Evolutionary conservation across 2,329 filamentous ascomycete genomes (phyloP).

Genomic region (Hypoxylon sp.): DNA sequence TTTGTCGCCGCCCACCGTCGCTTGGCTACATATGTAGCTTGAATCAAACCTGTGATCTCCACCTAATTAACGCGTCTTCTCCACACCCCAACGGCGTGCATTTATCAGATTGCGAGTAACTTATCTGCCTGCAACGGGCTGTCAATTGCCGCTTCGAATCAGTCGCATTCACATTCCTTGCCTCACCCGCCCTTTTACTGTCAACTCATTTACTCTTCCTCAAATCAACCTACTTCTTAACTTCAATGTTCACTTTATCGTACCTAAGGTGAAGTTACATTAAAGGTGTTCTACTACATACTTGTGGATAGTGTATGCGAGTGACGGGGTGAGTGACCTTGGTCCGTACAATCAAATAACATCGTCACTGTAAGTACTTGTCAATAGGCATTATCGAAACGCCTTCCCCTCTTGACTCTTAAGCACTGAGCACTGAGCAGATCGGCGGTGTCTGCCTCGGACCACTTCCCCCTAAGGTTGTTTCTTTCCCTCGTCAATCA

Average conservation of each 20-base stretch:
- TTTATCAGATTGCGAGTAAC: slow-evolving; percentile 38
- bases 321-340: slow-evolving; percentile 16
- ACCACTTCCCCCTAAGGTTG: slow-evolving; percentile 30
- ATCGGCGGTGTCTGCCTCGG: slow-evolving; percentile 42
- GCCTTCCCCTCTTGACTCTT: slow-evolving; percentile 34
- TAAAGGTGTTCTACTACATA: slow-evolving; percentile 3
- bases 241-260: neutral
- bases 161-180: slow-evolving; percentile 12
- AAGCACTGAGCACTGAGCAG: slow-evolving; percentile 23
- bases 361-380: slow-evolving; percentile 9
- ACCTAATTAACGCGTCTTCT: slow-evolving; percentile 23
- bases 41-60: neutral
- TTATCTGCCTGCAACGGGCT: slow-evolving; percentile 39
- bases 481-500: slow-evolving; percentile 25
- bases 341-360: slow-evolving; percentile 1
- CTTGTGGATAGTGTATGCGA: neutral
- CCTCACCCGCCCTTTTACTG: slow-evolving; percentile 2
- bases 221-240: neutral
- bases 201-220: slow-evolving; percentile 18
- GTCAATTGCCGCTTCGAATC: slow-evolving; percentile 37
- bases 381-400: slow-evolving; percentile 17
- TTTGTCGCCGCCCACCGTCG: slow-evolving; percentile 22
- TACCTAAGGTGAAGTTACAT: slow-evolving; percentile 9
- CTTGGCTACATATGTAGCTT: slow-evolving; percentile 11
- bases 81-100: slow-evolving; percentile 27